These are phyloP conservation scores for Osmanthus fragrans DNA, from an alignment of 257 asterid genomes.

Conservation along the genomic window DNA sequence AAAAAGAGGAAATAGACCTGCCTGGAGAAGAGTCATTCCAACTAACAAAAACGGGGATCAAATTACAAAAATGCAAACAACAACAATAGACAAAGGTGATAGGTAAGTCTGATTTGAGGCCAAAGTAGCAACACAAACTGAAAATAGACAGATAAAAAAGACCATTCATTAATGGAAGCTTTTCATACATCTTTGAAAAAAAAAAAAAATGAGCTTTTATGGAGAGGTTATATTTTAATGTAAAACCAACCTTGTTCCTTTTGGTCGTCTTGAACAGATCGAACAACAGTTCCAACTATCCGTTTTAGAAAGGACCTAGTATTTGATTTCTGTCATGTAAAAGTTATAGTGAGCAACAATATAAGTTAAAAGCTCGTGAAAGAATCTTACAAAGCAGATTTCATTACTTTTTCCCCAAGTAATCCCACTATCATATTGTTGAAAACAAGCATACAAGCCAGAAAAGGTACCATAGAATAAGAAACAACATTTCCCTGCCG, in stretches of 20 bases:
- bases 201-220: conserved; percentile 7
- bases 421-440: conserved; percentile 14
- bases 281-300: conserved; percentile 93
- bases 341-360: conserved; percentile 26
- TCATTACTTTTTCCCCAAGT: not conserved
- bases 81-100: not conserved
- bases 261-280: conserved; percentile 98
- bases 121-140: conserved; percentile 5
- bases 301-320: conserved; percentile 82
- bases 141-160: not conserved
- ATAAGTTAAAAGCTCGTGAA: conserved; percentile 10
- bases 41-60: not conserved
- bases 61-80: not conserved
- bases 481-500: not conserved
- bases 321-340: conserved; percentile 61
- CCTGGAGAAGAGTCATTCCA: not conserved
- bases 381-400: conserved; percentile 15
- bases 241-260: conserved; percentile 76
- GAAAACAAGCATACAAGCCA: not conserved
- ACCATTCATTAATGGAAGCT: not conserved
- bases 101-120: not conserved
- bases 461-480: not conserved
- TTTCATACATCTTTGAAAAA: not conserved
- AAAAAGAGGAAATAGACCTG: not conserved
- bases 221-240: conserved; percentile 7